These are phyloP conservation scores for Fusarium denticulatum DNA, from an alignment of 2,329 filamentous ascomycete species.

Conservation along the genomic window DNA sequence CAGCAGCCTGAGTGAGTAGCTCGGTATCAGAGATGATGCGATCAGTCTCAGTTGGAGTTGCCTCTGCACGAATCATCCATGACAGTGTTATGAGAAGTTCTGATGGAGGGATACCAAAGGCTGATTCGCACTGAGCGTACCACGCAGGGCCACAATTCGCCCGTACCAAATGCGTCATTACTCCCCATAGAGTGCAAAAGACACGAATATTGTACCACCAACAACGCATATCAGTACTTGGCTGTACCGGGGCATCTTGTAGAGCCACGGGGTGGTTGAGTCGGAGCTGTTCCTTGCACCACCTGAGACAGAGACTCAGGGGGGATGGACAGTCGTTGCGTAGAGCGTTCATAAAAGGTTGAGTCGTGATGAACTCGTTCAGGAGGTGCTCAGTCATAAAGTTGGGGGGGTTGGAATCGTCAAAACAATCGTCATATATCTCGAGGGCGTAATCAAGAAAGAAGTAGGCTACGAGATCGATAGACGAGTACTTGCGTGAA, in stretches of 20 bases:
- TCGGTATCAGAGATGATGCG: background rate
- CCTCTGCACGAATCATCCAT: constrained; percentile 39
- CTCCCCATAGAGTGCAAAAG: constrained; percentile 40
- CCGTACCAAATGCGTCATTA: constrained; percentile 25
- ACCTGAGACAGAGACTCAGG: constrained; percentile 28
- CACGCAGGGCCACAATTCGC: constrained; percentile 27
- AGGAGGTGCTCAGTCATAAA: constrained; percentile 29
- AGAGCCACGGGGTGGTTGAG: constrained; percentile 20
- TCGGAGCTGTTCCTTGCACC: constrained; percentile 36
- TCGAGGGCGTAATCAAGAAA: constrained; percentile 34
- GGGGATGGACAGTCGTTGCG: constrained; percentile 5
- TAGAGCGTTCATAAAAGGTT: constrained; percentile 24
- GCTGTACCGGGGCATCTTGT: constrained; percentile 21
- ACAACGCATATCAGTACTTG: constrained; percentile 5
- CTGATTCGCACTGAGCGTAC: constrained; percentile 36
- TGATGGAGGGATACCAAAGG: constrained; percentile 38
- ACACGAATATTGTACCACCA: constrained; percentile 40
- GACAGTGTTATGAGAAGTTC: constrained; percentile 41
- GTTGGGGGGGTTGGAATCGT: background rate
- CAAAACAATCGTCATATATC: constrained; percentile 27
- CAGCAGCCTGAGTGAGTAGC: constrained; percentile 23
- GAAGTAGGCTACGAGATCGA: constrained; percentile 38
- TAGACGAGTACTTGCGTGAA: constrained; percentile 20
- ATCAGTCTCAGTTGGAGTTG: background rate
- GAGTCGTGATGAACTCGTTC: constrained; percentile 34